These are phyloP conservation scores for Ricinus communis DNA, from an alignment of 345 rosid genomes.

Conservation along the genomic window DNA sequence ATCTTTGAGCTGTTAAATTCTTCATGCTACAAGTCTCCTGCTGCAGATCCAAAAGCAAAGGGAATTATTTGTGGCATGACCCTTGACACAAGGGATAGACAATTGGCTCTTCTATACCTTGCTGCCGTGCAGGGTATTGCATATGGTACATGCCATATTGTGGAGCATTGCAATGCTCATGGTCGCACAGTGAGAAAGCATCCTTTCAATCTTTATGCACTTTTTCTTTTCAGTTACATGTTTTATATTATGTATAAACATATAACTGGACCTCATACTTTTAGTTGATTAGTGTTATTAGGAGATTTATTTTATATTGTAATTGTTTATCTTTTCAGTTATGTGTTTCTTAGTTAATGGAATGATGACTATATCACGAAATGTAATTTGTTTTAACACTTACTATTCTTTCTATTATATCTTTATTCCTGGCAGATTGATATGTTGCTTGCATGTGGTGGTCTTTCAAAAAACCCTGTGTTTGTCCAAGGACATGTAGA, in stretches of 20 bases:
- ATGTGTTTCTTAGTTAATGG: conserved; percentile 5
- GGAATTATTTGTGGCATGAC: no score
- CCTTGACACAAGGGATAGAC: no score
- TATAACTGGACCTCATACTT: no score
- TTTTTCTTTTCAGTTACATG: background rate
- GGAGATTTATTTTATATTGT: background rate
- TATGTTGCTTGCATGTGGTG: conserved; percentile 85
- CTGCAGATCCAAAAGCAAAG: no score
- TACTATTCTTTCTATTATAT: background rate
- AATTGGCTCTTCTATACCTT: no score
- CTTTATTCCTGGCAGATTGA: conserved; percentile 54
- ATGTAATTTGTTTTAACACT: background rate
- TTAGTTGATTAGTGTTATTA: no score
- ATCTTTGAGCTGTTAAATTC: no score
- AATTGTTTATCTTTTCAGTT: background rate
- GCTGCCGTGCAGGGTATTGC: no score
- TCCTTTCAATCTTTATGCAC: background rate
- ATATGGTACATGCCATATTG: no score
- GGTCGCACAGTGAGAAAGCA: conserved; percentile 71
- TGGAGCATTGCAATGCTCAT: no score
- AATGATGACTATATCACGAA: background rate
- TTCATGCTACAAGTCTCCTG: no score
- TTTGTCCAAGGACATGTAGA: conserved; percentile 90
- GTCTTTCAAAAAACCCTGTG: conserved; percentile 69
- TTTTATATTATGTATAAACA: no score